A percentile compares a stretch with the other conserved stretches of the same genome.
Evolutionary conservation across 495 filamentous ascomycete species (phyloP).

Genomic region (Aspergillus coremiiformis): DNA sequence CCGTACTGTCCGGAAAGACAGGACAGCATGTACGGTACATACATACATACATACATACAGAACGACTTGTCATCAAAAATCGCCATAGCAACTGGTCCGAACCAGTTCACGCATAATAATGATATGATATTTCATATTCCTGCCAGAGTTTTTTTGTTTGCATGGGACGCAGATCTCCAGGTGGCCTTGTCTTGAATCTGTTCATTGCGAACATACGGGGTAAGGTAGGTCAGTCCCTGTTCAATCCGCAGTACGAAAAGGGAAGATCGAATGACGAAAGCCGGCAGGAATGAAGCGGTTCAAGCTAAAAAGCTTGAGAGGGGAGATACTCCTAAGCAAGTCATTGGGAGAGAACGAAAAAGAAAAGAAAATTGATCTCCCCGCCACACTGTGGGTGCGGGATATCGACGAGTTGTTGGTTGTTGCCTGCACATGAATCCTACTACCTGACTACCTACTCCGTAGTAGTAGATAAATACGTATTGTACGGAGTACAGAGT

Average conservation of each 20-base stretch:
- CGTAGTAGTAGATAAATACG: too few relatives aligned
- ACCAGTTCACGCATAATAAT: neutral
- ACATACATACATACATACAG: too few relatives aligned
- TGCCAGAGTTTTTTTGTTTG: too few relatives aligned
- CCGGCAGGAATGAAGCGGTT: neutral
- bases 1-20: too few relatives aligned
- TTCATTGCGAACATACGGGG: neutral
- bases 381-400: neutral
- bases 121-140: neutral
- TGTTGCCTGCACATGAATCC: neutral
- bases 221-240: slow-evolving; percentile 5
- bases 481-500: too few relatives aligned
- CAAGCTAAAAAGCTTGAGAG: neutral
- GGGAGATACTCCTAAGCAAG: too few relatives aligned
- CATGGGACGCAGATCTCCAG: neutral
- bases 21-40: neutral
- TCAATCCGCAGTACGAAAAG: slow-evolving; percentile 15
- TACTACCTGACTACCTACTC: too few relatives aligned
- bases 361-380: neutral
- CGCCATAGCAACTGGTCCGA: neutral
- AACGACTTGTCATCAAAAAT: neutral
- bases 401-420: neutral
- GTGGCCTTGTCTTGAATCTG: neutral
- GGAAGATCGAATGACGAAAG: slow-evolving; percentile 5
- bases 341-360: too few relatives aligned